Evolutionary conservation across 2,329 filamentous ascomycete species (phyloP), one percentile per base, ranked within the genome.

Genomic region (Truncatella angustata): DNA sequence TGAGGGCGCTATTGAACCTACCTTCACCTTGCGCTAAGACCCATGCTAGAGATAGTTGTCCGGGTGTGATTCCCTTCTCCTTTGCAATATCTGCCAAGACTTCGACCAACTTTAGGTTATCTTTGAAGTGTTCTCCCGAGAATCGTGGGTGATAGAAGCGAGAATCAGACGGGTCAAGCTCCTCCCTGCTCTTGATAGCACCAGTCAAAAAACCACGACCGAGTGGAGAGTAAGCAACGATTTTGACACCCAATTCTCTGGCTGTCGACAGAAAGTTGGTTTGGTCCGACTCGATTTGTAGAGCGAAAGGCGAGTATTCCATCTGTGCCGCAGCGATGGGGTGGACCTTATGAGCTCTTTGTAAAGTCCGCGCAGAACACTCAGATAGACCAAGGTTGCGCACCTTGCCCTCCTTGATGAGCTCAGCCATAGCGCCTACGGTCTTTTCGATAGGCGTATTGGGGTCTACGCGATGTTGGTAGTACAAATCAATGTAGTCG

Each of bases 31-130:
- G 74, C 6, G 72, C 67, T 49, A 73, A 58, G 5, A 81, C 67
- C 81, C 81, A 85, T 2, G 76, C 78, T 9, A 85, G 59, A 1
- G 77, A 75, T 23, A 84, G 65, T 65, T 84, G 80, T 4, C 72
- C 71, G 1, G 74, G 61, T 0, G 78, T 80, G 51, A 66, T 70
- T 0, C 70, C 70, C 50, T 67, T 65, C 51, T 66, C 55, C 45
- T 60, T 59, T 2, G 63, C 62, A 24, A 67, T 56, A 5, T 56
- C 52, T 5, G 58, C 53, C 14, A 68, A 46, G n/a, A 60, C 57
- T 26, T 66, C 53, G 14, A 60, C 62, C 20, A 67, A 45, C 43
- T 68, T 56, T 30, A 72, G 50, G 60, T 84, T 84, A 60, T 74
- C 73, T 18, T 68, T 66, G 60, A 84, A 82, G 56, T 78, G 75